Base-by-base conservation (phyloP, 139 green algal species). In the Chlamydomonas sp. region DNA sequence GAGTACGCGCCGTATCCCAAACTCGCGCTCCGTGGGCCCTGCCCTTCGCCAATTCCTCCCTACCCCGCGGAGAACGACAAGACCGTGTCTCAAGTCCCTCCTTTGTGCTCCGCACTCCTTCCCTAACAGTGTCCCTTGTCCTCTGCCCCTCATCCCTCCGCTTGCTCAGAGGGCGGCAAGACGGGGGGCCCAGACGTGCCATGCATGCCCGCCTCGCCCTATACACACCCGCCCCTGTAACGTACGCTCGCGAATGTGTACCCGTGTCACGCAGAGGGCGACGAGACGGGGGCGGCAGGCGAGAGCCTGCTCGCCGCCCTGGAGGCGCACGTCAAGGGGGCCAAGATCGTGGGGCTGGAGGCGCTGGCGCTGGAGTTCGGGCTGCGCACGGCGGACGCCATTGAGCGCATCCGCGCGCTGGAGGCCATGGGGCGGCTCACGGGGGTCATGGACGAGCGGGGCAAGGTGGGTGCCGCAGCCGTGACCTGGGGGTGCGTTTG, bases 381-480 rank as follows among this genome's bases (percentile, higher is more conserved):
- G 7, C 77, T 99, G 78, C 89, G 95, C 59, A 96, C 94, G 17
- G 91, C 94, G 75, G 97, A 99, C 15, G 96, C 94, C 7, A 95
- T 99, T 69, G 93, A 94, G 61, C 89, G 95, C 10, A 94, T 99
- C 58, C 90, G 96, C 62, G 75, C 58, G 0, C 91, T 99, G 31
- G 97, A 99, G 81, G 91, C 87, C 10, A 93, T 94, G 87, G 95
- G 96, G 0, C 79, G 90, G 9, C 85, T 99, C 17, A 97, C 96
- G 3, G 97, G 97, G 0, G 94, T 99, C 77, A 98, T 99, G 96
- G 97, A 99, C 79, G 97, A 99, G 87, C 91, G 97, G 1, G 97
- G 97, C 63, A 99, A 99, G 92, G 94, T 96, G 78, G 6, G 85
- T 12, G 12, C 57, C 5, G 20, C 66, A 6, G 82, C 20, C 63